Evolutionary conservation across 148 eudicot genomes (phyloP).

Genomic region (Nyssa sinensis): DNA sequence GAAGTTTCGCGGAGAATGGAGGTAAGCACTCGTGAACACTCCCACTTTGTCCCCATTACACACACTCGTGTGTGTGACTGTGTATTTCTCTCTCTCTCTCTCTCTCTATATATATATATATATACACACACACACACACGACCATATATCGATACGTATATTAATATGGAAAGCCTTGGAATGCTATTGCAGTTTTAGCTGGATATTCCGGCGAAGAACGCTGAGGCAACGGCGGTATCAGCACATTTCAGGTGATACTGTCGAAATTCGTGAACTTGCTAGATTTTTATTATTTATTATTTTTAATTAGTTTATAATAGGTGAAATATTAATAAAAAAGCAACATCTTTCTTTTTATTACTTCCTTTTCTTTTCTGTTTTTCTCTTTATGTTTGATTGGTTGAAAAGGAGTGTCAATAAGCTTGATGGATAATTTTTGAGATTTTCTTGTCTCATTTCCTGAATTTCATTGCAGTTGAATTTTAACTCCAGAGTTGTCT

Average conservation of each 20-base stretch:
- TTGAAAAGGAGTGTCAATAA: constrained; percentile 1
- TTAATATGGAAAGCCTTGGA: neutral
- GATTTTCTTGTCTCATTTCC: constrained; percentile 8
- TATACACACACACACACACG: too few relatives aligned
- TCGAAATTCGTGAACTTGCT: neutral
- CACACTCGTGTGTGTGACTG: too few relatives aligned
- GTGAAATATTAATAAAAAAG: constrained; percentile 6
- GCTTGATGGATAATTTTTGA: constrained; percentile 6
- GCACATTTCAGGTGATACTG: too few relatives aligned
- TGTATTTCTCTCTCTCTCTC: too few relatives aligned
- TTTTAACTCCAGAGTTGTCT: neutral
- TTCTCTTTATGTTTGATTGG: neutral
- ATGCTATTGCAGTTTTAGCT: constrained; percentile 5
- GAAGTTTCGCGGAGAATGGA: neutral
- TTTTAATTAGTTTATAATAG: neutral
- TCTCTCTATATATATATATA: too few relatives aligned
- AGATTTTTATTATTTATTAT: too few relatives aligned
- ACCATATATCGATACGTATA: neutral
- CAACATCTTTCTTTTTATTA: neutral
- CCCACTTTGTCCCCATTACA: neutral
- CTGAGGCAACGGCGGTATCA: constrained; percentile 1
- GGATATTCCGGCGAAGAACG: constrained; percentile 2
- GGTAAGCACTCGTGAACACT: neutral
- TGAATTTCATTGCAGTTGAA: constrained; percentile 19
- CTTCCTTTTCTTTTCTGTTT: neutral